A percentile compares a stretch with the other conserved stretches of the same genome.
These are phyloP conservation scores for Hsuehochloa calcarea DNA, from an alignment of 176 grass and related monocot genomes.

Conservation along the genomic window DNA sequence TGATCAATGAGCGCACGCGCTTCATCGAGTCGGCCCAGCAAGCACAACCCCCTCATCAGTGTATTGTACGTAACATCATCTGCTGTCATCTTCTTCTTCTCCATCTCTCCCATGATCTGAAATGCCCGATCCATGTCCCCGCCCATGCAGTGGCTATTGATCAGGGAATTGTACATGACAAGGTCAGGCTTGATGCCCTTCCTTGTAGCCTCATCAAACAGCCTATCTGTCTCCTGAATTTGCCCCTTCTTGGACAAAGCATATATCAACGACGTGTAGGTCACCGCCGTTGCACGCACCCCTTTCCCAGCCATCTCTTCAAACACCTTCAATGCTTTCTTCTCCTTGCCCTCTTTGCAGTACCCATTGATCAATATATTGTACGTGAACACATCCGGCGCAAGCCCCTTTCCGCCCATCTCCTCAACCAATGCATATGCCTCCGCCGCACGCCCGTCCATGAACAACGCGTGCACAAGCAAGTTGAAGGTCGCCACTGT, in stretches of 20 bases:
- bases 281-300: constrained; percentile 46
- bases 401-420: constrained; percentile 50
- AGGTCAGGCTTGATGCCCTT: constrained; percentile 56
- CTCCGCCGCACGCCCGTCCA: constrained; percentile 25
- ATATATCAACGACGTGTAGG: constrained; percentile 70
- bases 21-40: constrained; percentile 56
- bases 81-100: constrained; percentile 43
- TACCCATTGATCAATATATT: constrained; percentile 79
- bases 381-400: constrained; percentile 53
- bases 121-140: constrained; percentile 23
- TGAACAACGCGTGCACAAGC: constrained; percentile 48
- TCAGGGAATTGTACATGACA: constrained; percentile 75
- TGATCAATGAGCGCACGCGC: constrained; percentile 49
- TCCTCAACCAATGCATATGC: constrained; percentile 48
- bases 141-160: constrained; percentile 45
- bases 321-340: constrained; percentile 56
- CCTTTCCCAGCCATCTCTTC: constrained; percentile 47
- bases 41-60: constrained; percentile 60
- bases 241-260: constrained; percentile 53
- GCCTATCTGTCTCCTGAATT: constrained; percentile 32
- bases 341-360: constrained; percentile 61
- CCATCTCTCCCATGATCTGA: constrained; percentile 26
- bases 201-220: constrained; percentile 55
- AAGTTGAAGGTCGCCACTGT: constrained; percentile 38
- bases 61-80: constrained; percentile 73